Conservation (phyloP, 2,329 filamentous ascomycete species). For the Erysiphe pisi region DNA sequence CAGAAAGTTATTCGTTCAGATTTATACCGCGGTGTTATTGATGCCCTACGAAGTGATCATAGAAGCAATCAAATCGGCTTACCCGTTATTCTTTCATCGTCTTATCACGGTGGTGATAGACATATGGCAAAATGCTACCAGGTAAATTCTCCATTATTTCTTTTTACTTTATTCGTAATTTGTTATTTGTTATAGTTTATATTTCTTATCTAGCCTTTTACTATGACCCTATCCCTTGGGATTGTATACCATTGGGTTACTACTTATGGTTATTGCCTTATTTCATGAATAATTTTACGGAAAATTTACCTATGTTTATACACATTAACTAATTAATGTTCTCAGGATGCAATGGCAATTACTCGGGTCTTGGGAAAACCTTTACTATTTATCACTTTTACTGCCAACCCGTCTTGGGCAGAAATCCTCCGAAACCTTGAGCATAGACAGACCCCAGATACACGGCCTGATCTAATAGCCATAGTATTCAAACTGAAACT, state of each 20-base stretch:
- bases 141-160: too few species aligned
- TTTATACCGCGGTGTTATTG: background rate
- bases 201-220: too few species aligned
- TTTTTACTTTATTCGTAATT: too few species aligned
- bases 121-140: background rate
- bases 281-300: too few species aligned
- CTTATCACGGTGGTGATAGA: background rate
- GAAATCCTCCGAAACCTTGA: background rate
- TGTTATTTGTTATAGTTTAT: too few species aligned
- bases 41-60: too few species aligned
- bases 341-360: background rate
- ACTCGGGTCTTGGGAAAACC: background rate
- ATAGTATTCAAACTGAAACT: background rate
- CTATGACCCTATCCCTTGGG: too few species aligned
- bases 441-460: background rate
- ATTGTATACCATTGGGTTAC: too few species aligned
- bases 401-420: background rate
- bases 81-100: background rate
- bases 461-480: background rate
- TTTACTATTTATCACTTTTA: background rate
- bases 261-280: too few species aligned
- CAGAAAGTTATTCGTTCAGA: background rate
- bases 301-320: too few species aligned
- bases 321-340: too few species aligned
- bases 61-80: background rate